Base-by-base conservation (phyloP, 768 basidiomycete genomes). In the Boletus rubescentipes region DNA sequence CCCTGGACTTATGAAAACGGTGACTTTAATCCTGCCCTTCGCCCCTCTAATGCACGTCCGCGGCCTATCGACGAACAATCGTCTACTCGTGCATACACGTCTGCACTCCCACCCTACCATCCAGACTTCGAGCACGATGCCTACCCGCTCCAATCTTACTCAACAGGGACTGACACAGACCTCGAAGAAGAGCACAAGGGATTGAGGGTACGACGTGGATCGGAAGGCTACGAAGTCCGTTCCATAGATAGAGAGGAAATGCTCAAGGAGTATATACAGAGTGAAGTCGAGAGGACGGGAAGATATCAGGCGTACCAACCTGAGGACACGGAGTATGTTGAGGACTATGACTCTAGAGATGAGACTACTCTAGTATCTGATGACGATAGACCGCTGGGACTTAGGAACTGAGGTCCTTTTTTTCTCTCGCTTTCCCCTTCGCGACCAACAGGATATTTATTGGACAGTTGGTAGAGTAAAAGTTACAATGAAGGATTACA, bases 1-100 rank as follows among this genome's bases (percentile, higher is more conserved):
- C 92, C 94, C 6, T 97, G 93, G 87, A 92, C 92, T 14, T 96
- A 91, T 64, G 85, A 87, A 58, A 87, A 89, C 47, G 87, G 77
- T 18, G 73, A 77, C 14, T 63, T 94, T 14, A 97, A 97, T 65
- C 94, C 94, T 8, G 65, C 75, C 35, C 82, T 96, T 10, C 76
- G 74, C 36, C 86, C 93, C 0, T 84, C 82, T 36, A 88, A 83
- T 57, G 61, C 76, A 16, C 70, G 64, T 37, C 61, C 67, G 31
- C 76, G 75, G 23, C 50, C 67, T 44, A 55, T 55, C 32, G 64
- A 40, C 52, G 67, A 49, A 64, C 61, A 41, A 31, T 60, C 46
- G 48, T 62, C 53, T 36, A 48, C 51, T 26, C 63, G 69, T 32
- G 77, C 76, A 14, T 69, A 72, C 21, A 64, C 69, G 7, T 81